phyloP scores from a whole-genome alignment of 495 filamentous ascomycete species.

The Daldinia grandis region DNA sequence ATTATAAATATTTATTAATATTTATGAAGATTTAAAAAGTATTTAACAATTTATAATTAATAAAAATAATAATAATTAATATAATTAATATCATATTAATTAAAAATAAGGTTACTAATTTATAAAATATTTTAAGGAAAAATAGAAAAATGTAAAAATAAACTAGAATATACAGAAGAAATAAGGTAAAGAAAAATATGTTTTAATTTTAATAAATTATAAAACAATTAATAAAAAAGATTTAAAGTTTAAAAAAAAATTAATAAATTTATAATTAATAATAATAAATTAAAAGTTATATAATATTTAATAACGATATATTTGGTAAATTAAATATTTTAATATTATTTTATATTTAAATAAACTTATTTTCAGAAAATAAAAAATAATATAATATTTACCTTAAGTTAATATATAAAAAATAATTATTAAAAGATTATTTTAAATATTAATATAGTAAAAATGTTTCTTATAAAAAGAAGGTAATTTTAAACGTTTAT shows the following conservation, averaged over 20 bases:
- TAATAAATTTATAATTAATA: too few relatives aligned
- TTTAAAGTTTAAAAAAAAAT: too few relatives aligned
- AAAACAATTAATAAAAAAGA: too few relatives aligned
- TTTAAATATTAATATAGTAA: not conserved
- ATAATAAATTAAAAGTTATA: too few relatives aligned
- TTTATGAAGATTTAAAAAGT: not conserved
- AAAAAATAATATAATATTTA: conserved; percentile 1
- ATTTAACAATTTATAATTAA: too few relatives aligned
- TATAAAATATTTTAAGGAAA: not conserved
- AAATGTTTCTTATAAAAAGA: not conserved
- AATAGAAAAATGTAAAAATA: too few relatives aligned
- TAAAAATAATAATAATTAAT: not conserved
- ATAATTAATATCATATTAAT: not conserved
- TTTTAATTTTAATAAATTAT: not conserved
- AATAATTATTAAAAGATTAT: not conserved
- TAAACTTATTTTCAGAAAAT: not conserved
- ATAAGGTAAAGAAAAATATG: not conserved
- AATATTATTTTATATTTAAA: not conserved
- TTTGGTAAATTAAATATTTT: not conserved
- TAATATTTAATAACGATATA: too few relatives aligned
- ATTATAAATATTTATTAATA: not conserved
- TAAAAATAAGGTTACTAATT: not conserved
- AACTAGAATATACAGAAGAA: not conserved
- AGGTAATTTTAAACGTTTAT: not conserved
- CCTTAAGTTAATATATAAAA: not conserved